These are phyloP conservation scores for Lolium rigidum DNA, from an alignment of 176 grass and related monocot species.

Conservation along the genomic window DNA sequence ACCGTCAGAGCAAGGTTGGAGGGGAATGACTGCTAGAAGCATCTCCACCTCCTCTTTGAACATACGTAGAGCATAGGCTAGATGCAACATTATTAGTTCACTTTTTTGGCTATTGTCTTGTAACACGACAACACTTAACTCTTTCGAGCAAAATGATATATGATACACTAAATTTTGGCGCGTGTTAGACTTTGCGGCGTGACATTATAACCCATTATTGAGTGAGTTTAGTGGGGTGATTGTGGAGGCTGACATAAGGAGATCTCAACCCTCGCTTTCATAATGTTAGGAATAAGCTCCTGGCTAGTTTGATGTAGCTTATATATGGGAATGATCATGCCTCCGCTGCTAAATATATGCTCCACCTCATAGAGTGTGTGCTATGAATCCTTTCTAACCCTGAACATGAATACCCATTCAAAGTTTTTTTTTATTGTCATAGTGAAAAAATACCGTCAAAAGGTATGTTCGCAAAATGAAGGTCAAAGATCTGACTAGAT, in stretches of 20 bases:
- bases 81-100: not conserved
- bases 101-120: not conserved
- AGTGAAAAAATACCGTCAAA: not conserved
- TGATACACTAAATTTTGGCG: slow-evolving; percentile 8
- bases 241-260: slow-evolving; percentile 49
- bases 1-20: not conserved
- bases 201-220: slow-evolving; percentile 20
- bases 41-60: not conserved
- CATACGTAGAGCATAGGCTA: not conserved
- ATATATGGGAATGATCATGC: too few relatives aligned
- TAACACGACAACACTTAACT: slow-evolving; percentile 11
- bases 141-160: slow-evolving; percentile 12
- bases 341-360: not conserved
- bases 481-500: not conserved
- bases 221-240: slow-evolving; percentile 43
- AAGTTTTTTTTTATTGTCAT: not conserved
- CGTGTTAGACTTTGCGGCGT: slow-evolving; percentile 42
- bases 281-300: slow-evolving; percentile 36
- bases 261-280: slow-evolving; percentile 38
- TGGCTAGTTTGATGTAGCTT: not conserved
- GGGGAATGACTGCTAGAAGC: not conserved
- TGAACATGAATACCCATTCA: not conserved
- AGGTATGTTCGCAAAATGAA: not conserved
- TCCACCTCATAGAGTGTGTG: not conserved
- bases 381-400: not conserved